These are phyloP conservation scores for Zychaea mexicana DNA, from an alignment of 371 early-diverging fungal species.

Conservation along the genomic window DNA sequence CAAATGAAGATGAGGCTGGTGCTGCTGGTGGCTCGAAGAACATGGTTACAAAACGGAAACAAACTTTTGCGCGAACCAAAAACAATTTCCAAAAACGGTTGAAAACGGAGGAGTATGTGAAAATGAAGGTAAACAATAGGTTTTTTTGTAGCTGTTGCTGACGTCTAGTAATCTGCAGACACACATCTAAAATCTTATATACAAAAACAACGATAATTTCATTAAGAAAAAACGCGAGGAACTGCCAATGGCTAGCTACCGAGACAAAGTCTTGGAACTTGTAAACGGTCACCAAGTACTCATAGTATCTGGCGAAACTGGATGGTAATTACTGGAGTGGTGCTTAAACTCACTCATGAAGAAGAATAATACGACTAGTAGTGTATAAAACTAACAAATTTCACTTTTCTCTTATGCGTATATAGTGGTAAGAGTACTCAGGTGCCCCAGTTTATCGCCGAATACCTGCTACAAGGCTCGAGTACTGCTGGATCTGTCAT, in stretches of 20 bases:
- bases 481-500: conserved; percentile 59
- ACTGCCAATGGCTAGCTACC: conserved; percentile 65
- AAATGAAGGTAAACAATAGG: conserved; percentile 44
- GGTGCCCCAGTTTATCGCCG: conserved; percentile 87
- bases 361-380: conserved; percentile 7
- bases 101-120: conserved; percentile 30
- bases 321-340: conserved; percentile 44
- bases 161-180: too few relatives aligned
- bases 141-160: too few relatives aligned
- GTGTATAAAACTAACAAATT: conserved; percentile 15
- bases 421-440: conserved; percentile 96
- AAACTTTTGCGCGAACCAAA: conserved; percentile 16
- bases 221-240: conserved; percentile 56
- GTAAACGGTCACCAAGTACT: conserved; percentile 65
- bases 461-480: conserved; percentile 46
- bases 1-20: background rate
- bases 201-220: too few relatives aligned
- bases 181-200: too few relatives aligned
- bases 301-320: conserved; percentile 92
- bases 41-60: background rate
- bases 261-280: conserved; percentile 53
- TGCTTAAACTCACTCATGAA: background rate
- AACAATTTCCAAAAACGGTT: conserved; percentile 28
- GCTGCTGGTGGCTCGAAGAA: background rate
- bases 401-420: too few relatives aligned